Evolutionary conservation across 495 filamentous ascomycete genomes (phyloP), one percentile per base, ranked within the genome.

Genomic region (Xylaria acuta): DNA sequence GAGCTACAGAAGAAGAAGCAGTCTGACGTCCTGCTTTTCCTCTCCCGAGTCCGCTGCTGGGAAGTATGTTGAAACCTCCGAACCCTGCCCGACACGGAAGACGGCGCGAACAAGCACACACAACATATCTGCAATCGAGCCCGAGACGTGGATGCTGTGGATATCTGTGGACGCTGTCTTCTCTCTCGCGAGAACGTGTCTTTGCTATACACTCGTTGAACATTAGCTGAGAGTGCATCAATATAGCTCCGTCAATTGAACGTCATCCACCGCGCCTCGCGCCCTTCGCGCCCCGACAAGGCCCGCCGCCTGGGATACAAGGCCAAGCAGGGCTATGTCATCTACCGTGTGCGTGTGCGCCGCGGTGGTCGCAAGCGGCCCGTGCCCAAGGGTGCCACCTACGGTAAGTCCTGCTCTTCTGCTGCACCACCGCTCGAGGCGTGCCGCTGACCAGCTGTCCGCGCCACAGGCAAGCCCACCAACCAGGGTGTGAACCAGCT

Each of bases 1-100:
- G 96, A 99, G 90, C 91, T 99, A 84, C 93, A 97, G 83, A 98
- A 98, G 93, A 97, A 97, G 93, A 99, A 99, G 93, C 96, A 99
- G 90, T 97, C 93, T 81, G 96, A 99, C 86, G 92, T 98, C 76
- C 91, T 98, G 86, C 95, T 94, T 88, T 99, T 99, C 90, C 90
- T 99, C 86, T 93, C 97, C 83, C 95, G 96, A 83, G 97, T 99
- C 82, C 94, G 96, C 87, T 98, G 97, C 93, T 99, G 96, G 96
- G 96, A 99, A 93, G 96, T 98, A 91, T 92, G 96, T 90, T 88
- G 82, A 60, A 86, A 82, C 81, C 77, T 78, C 87, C 72, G 67
- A 75, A 56, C 65, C 64, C 53, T 41, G n/a, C 27, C 51, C 78
- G 73, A 74, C 75, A 77, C 74, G 72, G 76, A 77, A 74, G 69